A percentile compares a stretch with the other conserved stretches of the same genome.
These are phyloP conservation scores for Vitellaria paradoxa DNA, from an alignment of 179 eudicot genomes.

Conservation along the genomic window DNA sequence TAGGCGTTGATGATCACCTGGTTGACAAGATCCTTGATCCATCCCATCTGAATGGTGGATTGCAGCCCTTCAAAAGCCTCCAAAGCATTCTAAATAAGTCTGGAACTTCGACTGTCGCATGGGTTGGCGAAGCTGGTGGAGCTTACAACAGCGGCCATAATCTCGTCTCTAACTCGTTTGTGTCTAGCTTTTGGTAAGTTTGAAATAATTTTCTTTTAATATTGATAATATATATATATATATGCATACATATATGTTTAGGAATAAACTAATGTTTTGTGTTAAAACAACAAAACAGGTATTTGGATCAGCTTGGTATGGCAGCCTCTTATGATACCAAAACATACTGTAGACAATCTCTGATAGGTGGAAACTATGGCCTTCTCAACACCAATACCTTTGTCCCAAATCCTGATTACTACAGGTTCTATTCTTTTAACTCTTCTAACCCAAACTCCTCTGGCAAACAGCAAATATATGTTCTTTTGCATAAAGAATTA, in stretches of 20 bases:
- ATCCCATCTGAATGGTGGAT: conserved; percentile 50
- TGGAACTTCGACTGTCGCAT: conserved; percentile 54
- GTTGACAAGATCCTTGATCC: conserved; percentile 71
- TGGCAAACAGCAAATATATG: neutral
- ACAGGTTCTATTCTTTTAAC: conserved; percentile 42
- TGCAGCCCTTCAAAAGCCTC: conserved; percentile 43
- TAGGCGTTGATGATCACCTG: conserved; percentile 66
- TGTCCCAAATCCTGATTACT: conserved; percentile 82
- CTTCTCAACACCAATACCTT: conserved; percentile 62
- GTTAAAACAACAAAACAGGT: conserved; percentile 36
- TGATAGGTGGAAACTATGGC: conserved; percentile 87
- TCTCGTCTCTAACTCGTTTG: conserved; percentile 70
- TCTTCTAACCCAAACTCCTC: neutral
- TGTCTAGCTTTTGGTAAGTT: conserved; percentile 76
- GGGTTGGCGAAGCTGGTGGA: conserved; percentile 95
- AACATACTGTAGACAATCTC: conserved; percentile 73
- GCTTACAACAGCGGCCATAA: conserved; percentile 82
- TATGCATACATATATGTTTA: no score
- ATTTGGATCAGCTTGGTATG: conserved; percentile 89
- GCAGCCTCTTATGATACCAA: conserved; percentile 61
- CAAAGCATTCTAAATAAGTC: conserved; percentile 40
- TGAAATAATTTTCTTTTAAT: neutral
- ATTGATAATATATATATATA: neutral
- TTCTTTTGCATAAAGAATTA: neutral
- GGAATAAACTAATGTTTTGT: neutral